These are phyloP conservation scores for Aphanomyces cochlioides DNA, from an alignment of 352 stramenopile species.

Conservation along the genomic window DNA sequence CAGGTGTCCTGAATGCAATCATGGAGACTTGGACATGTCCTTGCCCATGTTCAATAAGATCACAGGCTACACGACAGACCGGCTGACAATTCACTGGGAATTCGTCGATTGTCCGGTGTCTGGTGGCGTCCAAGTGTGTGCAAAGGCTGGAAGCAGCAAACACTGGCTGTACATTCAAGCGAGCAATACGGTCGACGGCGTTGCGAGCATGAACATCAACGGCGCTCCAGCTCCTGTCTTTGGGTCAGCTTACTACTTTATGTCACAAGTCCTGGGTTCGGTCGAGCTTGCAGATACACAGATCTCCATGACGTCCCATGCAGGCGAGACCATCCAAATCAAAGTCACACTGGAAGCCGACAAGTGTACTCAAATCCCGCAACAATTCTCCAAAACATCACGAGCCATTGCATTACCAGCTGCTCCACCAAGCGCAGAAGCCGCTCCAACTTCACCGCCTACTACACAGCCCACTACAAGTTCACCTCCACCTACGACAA, in stretches of 20 bases:
- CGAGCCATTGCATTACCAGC: constrained; percentile 27
- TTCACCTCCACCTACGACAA: neutral
- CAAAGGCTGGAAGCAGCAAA: constrained; percentile 32
- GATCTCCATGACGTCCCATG: constrained; percentile 40
- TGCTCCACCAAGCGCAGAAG: neutral
- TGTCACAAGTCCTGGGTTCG: constrained; percentile 18
- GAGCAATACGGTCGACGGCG: constrained; percentile 35
- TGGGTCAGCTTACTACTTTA: constrained; percentile 35
- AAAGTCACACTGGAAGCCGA: constrained; percentile 36
- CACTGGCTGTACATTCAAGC: constrained; percentile 38
- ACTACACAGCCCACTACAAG: neutral
- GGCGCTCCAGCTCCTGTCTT: neutral
- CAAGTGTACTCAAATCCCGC: constrained; percentile 38
- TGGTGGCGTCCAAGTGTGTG: constrained; percentile 32
- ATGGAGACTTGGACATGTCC: constrained; percentile 37
- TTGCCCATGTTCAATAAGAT: constrained; percentile 35
- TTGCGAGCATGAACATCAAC: constrained; percentile 33
- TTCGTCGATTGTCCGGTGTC: constrained; percentile 38
- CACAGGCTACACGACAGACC: constrained; percentile 31
- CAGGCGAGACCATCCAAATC: constrained; percentile 35
- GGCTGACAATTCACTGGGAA: constrained; percentile 34
- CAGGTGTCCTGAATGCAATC: constrained; percentile 32
- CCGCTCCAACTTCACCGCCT: neutral
- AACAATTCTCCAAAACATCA: constrained; percentile 37
- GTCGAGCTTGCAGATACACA: constrained; percentile 33